Base-by-base conservation (phyloP, 345 rosid species). In the Syzygium aromaticum region DNA sequence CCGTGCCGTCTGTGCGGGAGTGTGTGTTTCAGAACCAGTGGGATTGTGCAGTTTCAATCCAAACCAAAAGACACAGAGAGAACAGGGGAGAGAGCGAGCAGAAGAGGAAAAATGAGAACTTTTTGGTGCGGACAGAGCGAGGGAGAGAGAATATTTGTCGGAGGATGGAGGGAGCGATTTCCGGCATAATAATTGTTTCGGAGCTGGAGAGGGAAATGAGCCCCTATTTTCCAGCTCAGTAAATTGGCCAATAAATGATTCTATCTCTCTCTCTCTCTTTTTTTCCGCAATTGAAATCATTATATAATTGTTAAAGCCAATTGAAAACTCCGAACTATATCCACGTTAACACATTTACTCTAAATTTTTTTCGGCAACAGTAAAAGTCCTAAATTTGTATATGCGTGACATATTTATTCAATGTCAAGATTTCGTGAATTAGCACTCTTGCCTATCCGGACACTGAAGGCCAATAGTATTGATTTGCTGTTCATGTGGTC, bases 121-220 rank as follows among this genome's bases (percentile, higher is more conserved):
- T 73, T 73, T 73, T 73, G 80, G 80, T 33, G 80, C 49, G 19
- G 80, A 33, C 25, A 67, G 33, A 6, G 30, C 1, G 9, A 64
- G 43, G 16, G 77, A 33, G 77, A 64, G 11, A 8, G 80, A 73
- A 73, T 73, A 33, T 73, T 33, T 73, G 80, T 73, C 80, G 25
- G 49, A 73, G 6, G 22, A 25, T 16, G 23, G 78, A 67, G 11
- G 38, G 78, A 73, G 80, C 38, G 80, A 73, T 73, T 73, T 73
- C 80, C 80, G 80, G 80, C 80, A 73, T 33, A 33, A 73, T 73
- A 73, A 73, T 73, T 73, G 80, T 73, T 73, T 17, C 46, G 80
- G 49, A 73, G 80, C 80, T 73, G 80, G 80, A 73, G 46, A 33
- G 43, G 80, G 12, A 30, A 30, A 8, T 19, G 78, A 38, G 46